phyloP scores from a whole-genome alignment of 2,329 filamentous ascomycete species.

The Colletotrichum agaves region DNA sequence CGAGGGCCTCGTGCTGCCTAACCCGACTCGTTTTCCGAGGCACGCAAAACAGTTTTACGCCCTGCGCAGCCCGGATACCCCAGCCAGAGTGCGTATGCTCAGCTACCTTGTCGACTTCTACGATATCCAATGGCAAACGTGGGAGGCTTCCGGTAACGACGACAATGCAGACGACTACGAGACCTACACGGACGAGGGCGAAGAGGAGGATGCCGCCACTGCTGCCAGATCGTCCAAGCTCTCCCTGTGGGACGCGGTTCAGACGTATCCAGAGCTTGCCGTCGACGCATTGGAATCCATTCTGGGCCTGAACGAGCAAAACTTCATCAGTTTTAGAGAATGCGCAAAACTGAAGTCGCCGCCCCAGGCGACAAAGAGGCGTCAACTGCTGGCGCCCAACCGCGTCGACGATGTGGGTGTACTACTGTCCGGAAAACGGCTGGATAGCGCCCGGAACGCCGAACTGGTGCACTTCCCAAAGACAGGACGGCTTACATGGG shows the following conservation, averaged over 20 bases:
- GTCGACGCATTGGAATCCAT: neutral
- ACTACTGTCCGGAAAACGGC: too few species aligned
- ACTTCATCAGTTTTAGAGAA: conserved; percentile 1
- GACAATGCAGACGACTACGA: neutral
- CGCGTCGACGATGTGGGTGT: neutral
- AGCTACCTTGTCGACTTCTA: neutral
- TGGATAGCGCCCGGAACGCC: too few species aligned
- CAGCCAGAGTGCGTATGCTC: neutral
- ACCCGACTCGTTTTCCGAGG: neutral
- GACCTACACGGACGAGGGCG: neutral
- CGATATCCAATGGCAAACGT: neutral
- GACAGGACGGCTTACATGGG: too few species aligned
- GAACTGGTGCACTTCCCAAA: too few species aligned
- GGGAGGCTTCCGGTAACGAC: neutral
- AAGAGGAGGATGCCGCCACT: neutral
- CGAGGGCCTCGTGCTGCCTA: neutral
- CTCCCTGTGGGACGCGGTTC: neutral
- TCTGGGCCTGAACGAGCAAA: neutral
- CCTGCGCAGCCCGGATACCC: neutral
- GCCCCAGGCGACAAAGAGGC: neutral
- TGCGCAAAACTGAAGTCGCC: neutral
- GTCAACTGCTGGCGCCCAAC: neutral
- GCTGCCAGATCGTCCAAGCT: neutral
- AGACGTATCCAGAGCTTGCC: neutral
- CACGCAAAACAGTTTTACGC: neutral